Conservation (phyloP, 2,329 filamentous ascomycete species). For the Clarireedia homoeocarpa region DNA sequence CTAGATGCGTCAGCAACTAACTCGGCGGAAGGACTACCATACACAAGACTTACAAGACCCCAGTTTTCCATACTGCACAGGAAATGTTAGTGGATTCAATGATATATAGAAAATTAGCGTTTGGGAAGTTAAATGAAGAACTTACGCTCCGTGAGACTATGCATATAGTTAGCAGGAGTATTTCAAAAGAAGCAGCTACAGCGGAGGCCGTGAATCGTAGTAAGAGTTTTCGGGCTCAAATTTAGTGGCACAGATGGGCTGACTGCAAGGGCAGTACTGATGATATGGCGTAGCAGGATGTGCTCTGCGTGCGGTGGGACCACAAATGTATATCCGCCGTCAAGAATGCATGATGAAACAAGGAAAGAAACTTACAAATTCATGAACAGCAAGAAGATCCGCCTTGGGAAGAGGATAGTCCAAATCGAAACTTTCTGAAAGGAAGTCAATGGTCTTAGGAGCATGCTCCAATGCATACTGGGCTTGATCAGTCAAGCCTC, state of each 20-base stretch:
- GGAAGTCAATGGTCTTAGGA: constrained; percentile 90
- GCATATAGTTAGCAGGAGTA: constrained; percentile 33
- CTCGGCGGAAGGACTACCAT: background rate
- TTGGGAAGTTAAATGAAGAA: background rate
- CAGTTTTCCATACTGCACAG: constrained; percentile 51
- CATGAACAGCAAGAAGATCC: constrained; percentile 83
- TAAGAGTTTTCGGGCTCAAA: no score
- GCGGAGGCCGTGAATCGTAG: no score
- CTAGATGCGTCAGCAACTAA: background rate
- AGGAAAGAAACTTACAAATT: constrained; percentile 55
- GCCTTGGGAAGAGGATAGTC: constrained; percentile 92
- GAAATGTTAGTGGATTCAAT: background rate
- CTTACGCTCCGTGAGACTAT: constrained; percentile 63
- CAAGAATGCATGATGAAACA: background rate
- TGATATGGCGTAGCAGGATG: background rate
- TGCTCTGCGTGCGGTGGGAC: background rate
- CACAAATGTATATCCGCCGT: background rate
- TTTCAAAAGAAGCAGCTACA: background rate
- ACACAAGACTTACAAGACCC: constrained; percentile 82
- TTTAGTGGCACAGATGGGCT: no score
- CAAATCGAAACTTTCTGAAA: constrained; percentile 88
- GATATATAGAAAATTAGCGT: background rate
- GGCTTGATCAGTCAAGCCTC: constrained; percentile 88
- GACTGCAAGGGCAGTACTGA: no score
- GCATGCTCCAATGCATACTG: constrained; percentile 85